A percentile compares a stretch with the other conserved stretches of the same genome.
Evolutionary conservation across 2,329 filamentous ascomycete species (phyloP).

Genomic region (Sphaerostilbella broomeana): DNA sequence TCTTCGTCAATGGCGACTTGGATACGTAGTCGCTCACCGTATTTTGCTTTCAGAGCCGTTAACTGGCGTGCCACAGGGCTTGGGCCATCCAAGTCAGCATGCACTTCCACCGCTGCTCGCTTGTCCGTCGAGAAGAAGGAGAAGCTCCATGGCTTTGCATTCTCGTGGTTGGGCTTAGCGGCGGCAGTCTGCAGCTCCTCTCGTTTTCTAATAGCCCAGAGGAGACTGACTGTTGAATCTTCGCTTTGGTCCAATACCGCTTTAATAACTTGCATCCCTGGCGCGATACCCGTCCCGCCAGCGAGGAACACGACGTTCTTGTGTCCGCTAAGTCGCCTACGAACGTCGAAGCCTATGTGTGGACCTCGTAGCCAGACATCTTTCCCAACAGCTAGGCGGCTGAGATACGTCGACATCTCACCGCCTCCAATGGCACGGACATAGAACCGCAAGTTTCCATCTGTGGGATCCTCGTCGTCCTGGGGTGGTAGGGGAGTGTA

Average conservation of each 20-base stretch:
- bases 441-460: slow-evolving; percentile 58
- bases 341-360: slow-evolving; percentile 57
- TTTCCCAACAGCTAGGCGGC: slow-evolving; percentile 54
- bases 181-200: slow-evolving; percentile 38
- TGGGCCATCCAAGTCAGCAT: slow-evolving; percentile 18
- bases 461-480: slow-evolving; percentile 22
- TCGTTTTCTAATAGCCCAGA: slow-evolving; percentile 71
- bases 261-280: slow-evolving; percentile 73
- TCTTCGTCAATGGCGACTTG: slow-evolving; percentile 82
- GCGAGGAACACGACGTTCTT: slow-evolving; percentile 71
- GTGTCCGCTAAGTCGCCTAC: slow-evolving; percentile 23
- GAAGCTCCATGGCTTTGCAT: slow-evolving; percentile 20
- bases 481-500: slow-evolving; percentile 78
- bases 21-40: slow-evolving; percentile 53
- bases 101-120: slow-evolving; percentile 16
- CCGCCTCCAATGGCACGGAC: slow-evolving; percentile 73
- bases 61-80: slow-evolving; percentile 57
- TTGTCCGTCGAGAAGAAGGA: slow-evolving; percentile 18
- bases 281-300: slow-evolving; percentile 87
- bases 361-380: slow-evolving; percentile 74
- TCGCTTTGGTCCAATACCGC: slow-evolving; percentile 44
- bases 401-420: slow-evolving; percentile 80
- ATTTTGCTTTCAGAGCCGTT: slow-evolving; percentile 50
- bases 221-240: slow-evolving; percentile 50
- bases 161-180: slow-evolving; percentile 9